These are phyloP conservation scores for Jamesozyma jinghongensis DNA, from an alignment of 805 yeast species.

Conservation along the genomic window DNA sequence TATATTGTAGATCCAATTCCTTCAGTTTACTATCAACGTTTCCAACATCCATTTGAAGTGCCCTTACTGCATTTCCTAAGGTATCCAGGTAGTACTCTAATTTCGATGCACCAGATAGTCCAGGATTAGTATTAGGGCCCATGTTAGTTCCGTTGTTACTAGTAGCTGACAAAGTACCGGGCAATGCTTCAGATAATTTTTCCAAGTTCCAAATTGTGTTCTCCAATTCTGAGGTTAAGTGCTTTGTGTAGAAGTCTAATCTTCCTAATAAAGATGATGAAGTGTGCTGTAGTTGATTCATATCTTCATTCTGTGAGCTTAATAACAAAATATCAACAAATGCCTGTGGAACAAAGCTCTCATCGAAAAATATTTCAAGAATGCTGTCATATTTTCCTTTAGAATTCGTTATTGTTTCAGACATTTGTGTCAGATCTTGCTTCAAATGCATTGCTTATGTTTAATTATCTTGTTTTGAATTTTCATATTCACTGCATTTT, in stretches of 20 bases:
- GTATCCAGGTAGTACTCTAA: conserved; percentile 59
- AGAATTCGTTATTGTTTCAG: not conserved
- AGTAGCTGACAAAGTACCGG: conserved; percentile 29
- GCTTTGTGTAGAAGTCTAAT: conserved; percentile 54
- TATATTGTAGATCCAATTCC: conserved; percentile 16
- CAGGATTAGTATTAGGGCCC: conserved; percentile 4
- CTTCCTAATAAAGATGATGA: conserved; percentile 47
- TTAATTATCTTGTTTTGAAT: no score
- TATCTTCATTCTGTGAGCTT: conserved; percentile 26
- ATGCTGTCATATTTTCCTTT: conserved; percentile 32
- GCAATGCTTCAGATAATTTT: conserved; percentile 42
- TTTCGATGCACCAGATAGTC: conserved; percentile 40
- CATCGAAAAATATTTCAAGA: conserved; percentile 59
- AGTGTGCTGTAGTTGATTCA: conserved; percentile 38
- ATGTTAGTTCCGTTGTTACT: conserved; percentile 8
- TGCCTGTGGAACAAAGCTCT: conserved; percentile 53
- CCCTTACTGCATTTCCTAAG: conserved; percentile 46
- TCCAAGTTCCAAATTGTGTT: conserved; percentile 40
- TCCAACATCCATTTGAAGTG: conserved; percentile 42
- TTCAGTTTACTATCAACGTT: conserved; percentile 25
- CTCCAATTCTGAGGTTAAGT: conserved; percentile 46
- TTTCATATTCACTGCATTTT: no score
- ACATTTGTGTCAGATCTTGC: not conserved
- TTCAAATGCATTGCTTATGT: no score
- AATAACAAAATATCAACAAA: conserved; percentile 56